These are phyloP conservation scores for Hibiscus trionum DNA, from an alignment of 345 rosid species.

Conservation along the genomic window DNA sequence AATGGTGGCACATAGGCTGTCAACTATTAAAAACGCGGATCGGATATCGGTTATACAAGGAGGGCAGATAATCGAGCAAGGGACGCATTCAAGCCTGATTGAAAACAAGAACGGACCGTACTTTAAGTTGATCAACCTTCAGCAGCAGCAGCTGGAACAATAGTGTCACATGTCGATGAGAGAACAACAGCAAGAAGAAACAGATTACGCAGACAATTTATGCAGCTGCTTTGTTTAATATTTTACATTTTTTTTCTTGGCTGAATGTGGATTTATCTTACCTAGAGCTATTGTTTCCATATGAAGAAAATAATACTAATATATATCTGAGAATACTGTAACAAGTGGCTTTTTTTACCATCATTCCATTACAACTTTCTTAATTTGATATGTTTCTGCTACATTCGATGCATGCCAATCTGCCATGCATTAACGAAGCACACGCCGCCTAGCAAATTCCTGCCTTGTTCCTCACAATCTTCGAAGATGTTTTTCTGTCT, in stretches of 20 bases:
- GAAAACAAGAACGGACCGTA: constrained; percentile 70
- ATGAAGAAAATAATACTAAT: not conserved
- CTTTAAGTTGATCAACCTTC: constrained; percentile 69
- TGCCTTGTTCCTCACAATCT: too few relatives aligned
- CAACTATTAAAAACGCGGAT: constrained; percentile 78
- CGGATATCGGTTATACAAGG: constrained; percentile 70
- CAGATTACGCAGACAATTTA: not conserved
- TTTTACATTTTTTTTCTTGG: not conserved
- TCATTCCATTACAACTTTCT: too few relatives aligned
- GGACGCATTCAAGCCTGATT: constrained; percentile 60
- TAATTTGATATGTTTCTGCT: not conserved
- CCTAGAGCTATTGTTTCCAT: not conserved
- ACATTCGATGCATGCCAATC: not conserved
- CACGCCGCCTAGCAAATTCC: too few relatives aligned
- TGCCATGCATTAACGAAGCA: too few relatives aligned
- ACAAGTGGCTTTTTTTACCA: not conserved
- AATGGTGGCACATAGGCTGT: constrained; percentile 85
- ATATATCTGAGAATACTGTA: not conserved
- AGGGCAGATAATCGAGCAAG: constrained; percentile 76
- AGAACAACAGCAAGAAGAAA: constrained; percentile 1
- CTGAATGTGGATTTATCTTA: not conserved
- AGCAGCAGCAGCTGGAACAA: constrained; percentile 42
- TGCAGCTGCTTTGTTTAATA: not conserved
- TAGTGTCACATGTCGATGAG: not conserved
- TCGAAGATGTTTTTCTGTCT: too few relatives aligned